Evolutionary conservation across 306 rosid genomes (phyloP), one percentile per base, ranked within the genome.

Genomic region (Citrullus colocynthis): DNA sequence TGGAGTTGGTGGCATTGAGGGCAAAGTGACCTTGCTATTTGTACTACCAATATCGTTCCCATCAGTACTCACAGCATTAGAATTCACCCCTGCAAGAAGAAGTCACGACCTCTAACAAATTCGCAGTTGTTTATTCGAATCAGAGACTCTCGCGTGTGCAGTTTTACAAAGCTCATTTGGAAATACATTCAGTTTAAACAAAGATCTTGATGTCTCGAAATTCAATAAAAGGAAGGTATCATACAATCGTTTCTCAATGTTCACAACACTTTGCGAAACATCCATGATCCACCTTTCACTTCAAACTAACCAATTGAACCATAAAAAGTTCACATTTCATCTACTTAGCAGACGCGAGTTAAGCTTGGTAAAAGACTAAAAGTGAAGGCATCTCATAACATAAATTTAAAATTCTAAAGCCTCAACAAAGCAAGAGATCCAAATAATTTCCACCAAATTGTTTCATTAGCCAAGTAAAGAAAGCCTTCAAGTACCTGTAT

Each of bases 31-130:
- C 82, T 83, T 81, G 78, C 81, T 79, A 73, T 62, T 79, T 42
- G 63, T 12, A 69, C 78, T 77, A 56, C 80, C 52, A 14, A 30
- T 51, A 79, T 82, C 81, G 64, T 80, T 83, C 30, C 76, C 79
- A 52, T 85, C 80, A 2, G 24, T 60, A 58, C 73, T 84, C 71
- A 54, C 85, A 71, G 58, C 20, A 73, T 86, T 85, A 51, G 89
- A 86, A 81, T 69, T 82, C 63, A 78, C 49, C 80, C 87, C 94
- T 90, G 87, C 77, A 78, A 32, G 69, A 72, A 45, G 58, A 11
- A 77, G 52, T 73, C 48, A 74, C 6, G 11, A 83, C 48, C 37
- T 60, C 55, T 24, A 77, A 74, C 36, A 28, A 32, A 32, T 61
- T 73, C 5, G 77, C 14, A 1, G 10, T 52, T 52, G 30, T 49